These are phyloP conservation scores for Arthrobotrys iridis DNA, from an alignment of 2,329 filamentous ascomycete species.

Conservation along the genomic window DNA sequence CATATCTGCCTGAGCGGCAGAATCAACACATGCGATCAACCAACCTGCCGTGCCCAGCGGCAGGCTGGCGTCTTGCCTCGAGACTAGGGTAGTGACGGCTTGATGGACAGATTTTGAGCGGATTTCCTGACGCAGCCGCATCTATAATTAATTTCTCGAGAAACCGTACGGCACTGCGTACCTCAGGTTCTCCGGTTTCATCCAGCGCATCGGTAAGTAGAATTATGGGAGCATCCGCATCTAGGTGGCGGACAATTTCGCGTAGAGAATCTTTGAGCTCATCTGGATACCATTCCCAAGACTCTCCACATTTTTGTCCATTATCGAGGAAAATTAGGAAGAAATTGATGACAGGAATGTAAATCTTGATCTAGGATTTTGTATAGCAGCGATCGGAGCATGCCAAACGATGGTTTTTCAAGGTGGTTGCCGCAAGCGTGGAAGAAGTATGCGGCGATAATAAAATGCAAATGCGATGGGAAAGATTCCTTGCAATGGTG, in stretches of 20 bases:
- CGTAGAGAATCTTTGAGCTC: slow-evolving; percentile 24
- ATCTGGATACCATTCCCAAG: neutral
- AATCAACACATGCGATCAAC: no score
- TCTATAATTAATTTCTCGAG: slow-evolving; percentile 57
- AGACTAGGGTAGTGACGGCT: slow-evolving; percentile 59
- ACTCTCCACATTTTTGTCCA: slow-evolving; percentile 13
- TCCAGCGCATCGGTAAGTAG: slow-evolving; percentile 60
- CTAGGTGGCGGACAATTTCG: neutral
- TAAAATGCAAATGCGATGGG: neutral
- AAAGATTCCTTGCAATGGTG: slow-evolving; percentile 13
- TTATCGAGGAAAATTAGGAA: slow-evolving; percentile 29
- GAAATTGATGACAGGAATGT: neutral
- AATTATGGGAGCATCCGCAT: slow-evolving; percentile 8
- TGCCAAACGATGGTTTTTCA: slow-evolving; percentile 55
- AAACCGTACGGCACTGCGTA: slow-evolving; percentile 59
- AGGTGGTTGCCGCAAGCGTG: slow-evolving; percentile 55
- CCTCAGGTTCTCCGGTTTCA: slow-evolving; percentile 59
- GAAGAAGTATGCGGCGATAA: slow-evolving; percentile 55
- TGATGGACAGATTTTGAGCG: slow-evolving; percentile 58
- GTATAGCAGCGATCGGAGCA: slow-evolving; percentile 54
- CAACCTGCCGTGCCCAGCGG: no score
- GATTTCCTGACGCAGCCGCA: slow-evolving; percentile 5
- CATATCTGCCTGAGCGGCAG: no score
- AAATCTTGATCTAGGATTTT: slow-evolving; percentile 53
- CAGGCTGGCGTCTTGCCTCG: no score